A percentile compares a stretch with the other conserved stretches of the same genome.
These are phyloP conservation scores for Tetracladium marchalianum DNA, from an alignment of 495 filamentous ascomycete species.

Conservation along the genomic window DNA sequence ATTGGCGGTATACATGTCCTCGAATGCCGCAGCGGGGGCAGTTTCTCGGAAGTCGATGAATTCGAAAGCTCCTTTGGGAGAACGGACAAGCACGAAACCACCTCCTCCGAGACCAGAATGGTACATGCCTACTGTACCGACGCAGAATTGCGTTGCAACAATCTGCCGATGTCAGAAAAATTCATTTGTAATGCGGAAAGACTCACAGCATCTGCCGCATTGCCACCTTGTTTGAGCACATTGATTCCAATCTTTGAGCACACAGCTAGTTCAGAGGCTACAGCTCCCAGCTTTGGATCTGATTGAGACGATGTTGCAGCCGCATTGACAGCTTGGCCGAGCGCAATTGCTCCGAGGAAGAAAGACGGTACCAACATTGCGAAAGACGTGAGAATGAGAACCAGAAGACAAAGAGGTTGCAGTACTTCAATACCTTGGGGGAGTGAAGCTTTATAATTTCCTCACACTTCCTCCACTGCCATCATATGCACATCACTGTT, in stretches of 20 bases:
- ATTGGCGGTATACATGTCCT: constrained; percentile 70
- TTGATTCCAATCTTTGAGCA: constrained; percentile 71
- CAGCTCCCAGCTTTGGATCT: constrained; percentile 42
- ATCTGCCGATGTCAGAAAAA: constrained; percentile 19
- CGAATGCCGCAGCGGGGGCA: constrained; percentile 64
- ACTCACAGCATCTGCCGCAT: constrained; percentile 21
- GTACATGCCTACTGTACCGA: constrained; percentile 75
- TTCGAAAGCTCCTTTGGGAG: constrained; percentile 54
- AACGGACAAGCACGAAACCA: constrained; percentile 71
- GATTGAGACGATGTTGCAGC: no score
- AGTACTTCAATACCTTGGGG: no score
- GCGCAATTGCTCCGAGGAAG: no score
- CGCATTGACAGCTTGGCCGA: no score
- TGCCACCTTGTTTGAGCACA: constrained; percentile 47
- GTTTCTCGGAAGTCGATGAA: constrained; percentile 82
- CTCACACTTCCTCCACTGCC: no score
- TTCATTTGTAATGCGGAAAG: background rate
- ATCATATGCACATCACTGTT: no score
- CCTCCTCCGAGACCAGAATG: constrained; percentile 82
- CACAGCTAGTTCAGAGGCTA: constrained; percentile 64
- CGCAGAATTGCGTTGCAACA: constrained; percentile 60
- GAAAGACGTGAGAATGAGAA: no score
- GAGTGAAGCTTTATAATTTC: no score
- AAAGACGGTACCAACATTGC: no score
- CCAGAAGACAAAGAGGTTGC: no score